Evolutionary conservation across 163 green algal species (phyloP), one percentile per base, ranked within the genome.

Genomic region (Chlorella variabilis): DNA sequence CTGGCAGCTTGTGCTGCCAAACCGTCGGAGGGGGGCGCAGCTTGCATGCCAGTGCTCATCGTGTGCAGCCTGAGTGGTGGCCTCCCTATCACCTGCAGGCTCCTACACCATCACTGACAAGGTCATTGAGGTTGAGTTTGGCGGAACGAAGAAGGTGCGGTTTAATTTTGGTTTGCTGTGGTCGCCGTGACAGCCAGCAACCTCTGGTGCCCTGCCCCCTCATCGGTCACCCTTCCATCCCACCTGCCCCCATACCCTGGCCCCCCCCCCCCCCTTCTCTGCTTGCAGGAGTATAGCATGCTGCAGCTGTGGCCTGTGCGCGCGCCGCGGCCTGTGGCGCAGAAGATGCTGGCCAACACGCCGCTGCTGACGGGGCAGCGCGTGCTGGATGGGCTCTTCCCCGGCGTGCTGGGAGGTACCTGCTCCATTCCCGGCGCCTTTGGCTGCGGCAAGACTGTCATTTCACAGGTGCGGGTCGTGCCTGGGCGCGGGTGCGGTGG

Each of bases 371-470:
- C 97, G 1, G 97, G 97, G 9, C 97, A 99, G 91, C 91, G 97
- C 63, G 96, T 99, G 71, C 92, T 99, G 85, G 97, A 99, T 78
- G 93, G 88, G 1, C 92, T 99, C 17, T 99, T 99, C 92, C 97
- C 97, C 49, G 96, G 94, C 29, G 97, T 99, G 59, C 92, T 98
- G 71, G 97, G 97, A 51, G 97, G 97, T 34, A 99, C 97, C 21
- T 99, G 97, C 87, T 93, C 95, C 80, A 99, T 99, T 75, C 97
- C 97, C 18, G 97, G 97, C 51, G 97, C 97, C 11, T 99, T 99
- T 83, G 97, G 97, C 18, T 99, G 97, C 87, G 97, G 97, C 77
- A 99, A 99, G 91, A 99, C 97, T 21, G 97, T 99, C 69, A 99
- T 99, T 84, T 96, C 85, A 31, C 94, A 87, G 83, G 77, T 78